Percentiles rank a stretch among this genome's conserved stretches.
These are phyloP conservation scores for Guyanaporus albipodus DNA, from an alignment of 768 basidiomycete species.

Conservation along the genomic window DNA sequence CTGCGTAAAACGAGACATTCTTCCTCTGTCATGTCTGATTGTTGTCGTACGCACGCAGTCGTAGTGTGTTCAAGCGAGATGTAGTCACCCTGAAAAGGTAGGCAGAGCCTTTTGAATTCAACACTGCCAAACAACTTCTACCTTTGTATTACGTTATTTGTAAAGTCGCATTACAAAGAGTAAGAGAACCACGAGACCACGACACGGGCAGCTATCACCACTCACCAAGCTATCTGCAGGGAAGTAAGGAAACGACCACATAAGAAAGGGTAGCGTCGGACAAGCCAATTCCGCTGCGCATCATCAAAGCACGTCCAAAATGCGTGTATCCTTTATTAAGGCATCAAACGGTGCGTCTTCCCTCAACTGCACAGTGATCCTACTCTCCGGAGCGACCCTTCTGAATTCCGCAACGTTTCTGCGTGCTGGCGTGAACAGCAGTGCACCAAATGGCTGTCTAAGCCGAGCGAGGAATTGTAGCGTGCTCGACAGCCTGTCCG, in stretches of 20 bases:
- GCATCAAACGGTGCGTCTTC: neutral
- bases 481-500: neutral
- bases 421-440: constrained; percentile 4
- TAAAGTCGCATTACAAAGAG: too few species aligned
- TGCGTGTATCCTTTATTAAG: neutral
- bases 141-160: too few species aligned
- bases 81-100: constrained; percentile 4
- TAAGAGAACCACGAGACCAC: too few species aligned
- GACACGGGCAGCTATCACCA: too few species aligned
- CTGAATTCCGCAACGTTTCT: neutral
- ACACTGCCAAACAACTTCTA: constrained; percentile 9
- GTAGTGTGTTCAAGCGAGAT: too few species aligned
- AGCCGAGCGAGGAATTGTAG: neutral
- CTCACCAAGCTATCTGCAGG: too few species aligned
- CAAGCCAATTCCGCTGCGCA: neutral
- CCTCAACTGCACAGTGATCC: constrained; percentile 7
- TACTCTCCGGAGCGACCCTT: constrained; percentile 12
- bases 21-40: constrained; percentile 14
- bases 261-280: neutral
- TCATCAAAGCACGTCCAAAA: constrained; percentile 8
- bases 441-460: constrained; percentile 2
- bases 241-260: too few species aligned
- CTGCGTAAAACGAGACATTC: constrained; percentile 48
- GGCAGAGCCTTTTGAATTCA: constrained; percentile 11
- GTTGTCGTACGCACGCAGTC: neutral